Conservation (phyloP, 495 filamentous ascomycete genomes). For the Xylaria acuta region DNA sequence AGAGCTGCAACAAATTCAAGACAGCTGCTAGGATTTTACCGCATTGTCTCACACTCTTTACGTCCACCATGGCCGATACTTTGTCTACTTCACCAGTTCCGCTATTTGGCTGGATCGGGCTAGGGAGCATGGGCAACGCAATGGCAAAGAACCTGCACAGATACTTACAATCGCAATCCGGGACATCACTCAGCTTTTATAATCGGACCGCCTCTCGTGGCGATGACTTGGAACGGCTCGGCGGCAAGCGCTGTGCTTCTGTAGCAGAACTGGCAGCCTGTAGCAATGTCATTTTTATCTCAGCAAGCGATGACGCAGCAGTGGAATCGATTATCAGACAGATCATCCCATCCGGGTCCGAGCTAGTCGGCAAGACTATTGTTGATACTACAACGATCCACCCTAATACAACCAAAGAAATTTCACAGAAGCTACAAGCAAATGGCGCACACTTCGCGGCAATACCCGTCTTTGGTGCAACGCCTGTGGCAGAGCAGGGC, state of each 20-base stretch:
- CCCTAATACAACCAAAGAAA: constrained; percentile 42
- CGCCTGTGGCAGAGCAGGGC: constrained; percentile 45
- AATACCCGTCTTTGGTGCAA: constrained; percentile 50
- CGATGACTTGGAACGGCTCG: constrained; percentile 36
- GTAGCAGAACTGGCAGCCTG: constrained; percentile 38
- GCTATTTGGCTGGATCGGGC: constrained; percentile 39
- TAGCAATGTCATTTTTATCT: constrained; percentile 47
- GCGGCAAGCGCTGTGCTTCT: constrained; percentile 38
- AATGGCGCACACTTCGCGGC: constrained; percentile 40
- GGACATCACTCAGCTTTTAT: constrained; percentile 38
- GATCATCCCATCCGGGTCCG: constrained; percentile 30
- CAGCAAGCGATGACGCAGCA: constrained; percentile 40
- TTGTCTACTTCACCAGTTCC: constrained; percentile 44
- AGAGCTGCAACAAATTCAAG: too few species aligned
- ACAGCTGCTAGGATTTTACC: background rate
- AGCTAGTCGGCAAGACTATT: constrained; percentile 43
- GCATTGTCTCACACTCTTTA: background rate
- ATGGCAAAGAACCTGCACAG: constrained; percentile 54
- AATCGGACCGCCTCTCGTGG: constrained; percentile 48
- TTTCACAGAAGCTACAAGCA: constrained; percentile 29
- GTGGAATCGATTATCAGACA: constrained; percentile 33
- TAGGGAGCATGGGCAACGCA: constrained; percentile 51
- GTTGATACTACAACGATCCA: constrained; percentile 52
- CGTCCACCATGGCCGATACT: constrained; percentile 12
- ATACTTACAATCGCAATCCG: constrained; percentile 32